phyloP scores from a whole-genome alignment of 78 protist genomes.

The Speleostelium caveatum region DNA sequence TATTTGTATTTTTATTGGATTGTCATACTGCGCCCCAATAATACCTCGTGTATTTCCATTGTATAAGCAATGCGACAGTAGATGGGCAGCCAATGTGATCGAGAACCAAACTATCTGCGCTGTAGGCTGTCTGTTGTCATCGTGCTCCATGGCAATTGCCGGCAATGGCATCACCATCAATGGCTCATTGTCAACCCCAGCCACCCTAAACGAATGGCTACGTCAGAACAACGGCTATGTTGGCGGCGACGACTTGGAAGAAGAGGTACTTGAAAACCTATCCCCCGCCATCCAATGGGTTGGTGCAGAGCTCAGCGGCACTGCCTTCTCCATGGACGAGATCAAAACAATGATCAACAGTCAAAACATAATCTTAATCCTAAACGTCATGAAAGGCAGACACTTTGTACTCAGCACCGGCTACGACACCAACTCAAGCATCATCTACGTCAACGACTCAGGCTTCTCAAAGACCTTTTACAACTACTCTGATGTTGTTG shows the following conservation, averaged over 20 bases:
- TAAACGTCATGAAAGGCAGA: constrained; percentile 55
- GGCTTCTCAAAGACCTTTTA: constrained; percentile 32
- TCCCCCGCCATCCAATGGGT: constrained; percentile 44
- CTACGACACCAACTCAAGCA: constrained; percentile 2
- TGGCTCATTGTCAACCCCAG: constrained; percentile 17
- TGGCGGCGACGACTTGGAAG: constrained; percentile 12
- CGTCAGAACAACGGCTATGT: constrained; percentile 28
- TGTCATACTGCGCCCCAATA: too few relatives aligned
- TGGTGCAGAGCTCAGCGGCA: constrained; percentile 20
- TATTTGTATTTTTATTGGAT: too few relatives aligned
- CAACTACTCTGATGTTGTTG: constrained; percentile 30
- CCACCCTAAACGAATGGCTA: constrained; percentile 28
- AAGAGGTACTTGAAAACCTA: neutral
- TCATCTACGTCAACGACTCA: constrained; percentile 68
- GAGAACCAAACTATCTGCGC: constrained; percentile 30
- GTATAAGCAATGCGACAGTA: constrained; percentile 64
- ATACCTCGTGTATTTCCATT: constrained; percentile 65
- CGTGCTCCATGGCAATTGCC: constrained; percentile 43
- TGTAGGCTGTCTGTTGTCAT: constrained; percentile 73
- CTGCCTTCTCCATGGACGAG: constrained; percentile 32
- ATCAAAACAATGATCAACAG: neutral
- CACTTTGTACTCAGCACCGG: constrained; percentile 59
- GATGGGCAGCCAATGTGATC: constrained; percentile 54
- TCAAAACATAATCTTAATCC: constrained; percentile 4
- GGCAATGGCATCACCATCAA: constrained; percentile 41